Evolutionary conservation across 345 rosid genomes (phyloP).

Genomic region (Schrenkiella parvula): DNA sequence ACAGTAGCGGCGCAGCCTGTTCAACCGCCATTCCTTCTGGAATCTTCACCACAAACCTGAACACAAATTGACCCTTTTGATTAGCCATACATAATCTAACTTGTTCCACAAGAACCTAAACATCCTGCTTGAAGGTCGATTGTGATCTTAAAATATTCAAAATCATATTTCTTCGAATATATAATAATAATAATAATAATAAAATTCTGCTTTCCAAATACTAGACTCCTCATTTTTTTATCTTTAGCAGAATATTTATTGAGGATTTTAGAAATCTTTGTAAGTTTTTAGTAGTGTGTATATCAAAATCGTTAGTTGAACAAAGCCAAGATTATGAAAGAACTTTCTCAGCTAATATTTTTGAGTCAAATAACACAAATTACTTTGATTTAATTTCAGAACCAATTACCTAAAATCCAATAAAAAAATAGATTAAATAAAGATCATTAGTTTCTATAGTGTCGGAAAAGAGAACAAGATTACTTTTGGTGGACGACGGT

Average conservation of each 20-base stretch:
- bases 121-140: neutral
- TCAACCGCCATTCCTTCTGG: constrained; percentile 85
- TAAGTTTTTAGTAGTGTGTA: neutral
- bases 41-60: constrained; percentile 76
- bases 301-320: constrained; percentile 11
- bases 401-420: neutral
- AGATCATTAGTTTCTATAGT: neutral
- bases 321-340: neutral
- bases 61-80: neutral
- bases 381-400: neutral
- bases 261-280: neutral
- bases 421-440: neutral
- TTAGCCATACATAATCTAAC: neutral
- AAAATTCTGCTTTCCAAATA: neutral
- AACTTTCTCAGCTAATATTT: neutral
- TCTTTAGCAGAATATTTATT: neutral
- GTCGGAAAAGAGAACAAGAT: neutral
- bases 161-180: neutral
- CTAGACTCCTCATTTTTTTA: neutral
- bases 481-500: constrained; percentile 63
- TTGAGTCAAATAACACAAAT: neutral
- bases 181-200: neutral
- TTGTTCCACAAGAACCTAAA: constrained; percentile 13
- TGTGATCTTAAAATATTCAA: neutral
- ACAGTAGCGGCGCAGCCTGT: constrained; percentile 81